Evolutionary conservation across 1,284 basidiomycete species (phyloP).

Genomic region (Heimioporus retisporus): DNA sequence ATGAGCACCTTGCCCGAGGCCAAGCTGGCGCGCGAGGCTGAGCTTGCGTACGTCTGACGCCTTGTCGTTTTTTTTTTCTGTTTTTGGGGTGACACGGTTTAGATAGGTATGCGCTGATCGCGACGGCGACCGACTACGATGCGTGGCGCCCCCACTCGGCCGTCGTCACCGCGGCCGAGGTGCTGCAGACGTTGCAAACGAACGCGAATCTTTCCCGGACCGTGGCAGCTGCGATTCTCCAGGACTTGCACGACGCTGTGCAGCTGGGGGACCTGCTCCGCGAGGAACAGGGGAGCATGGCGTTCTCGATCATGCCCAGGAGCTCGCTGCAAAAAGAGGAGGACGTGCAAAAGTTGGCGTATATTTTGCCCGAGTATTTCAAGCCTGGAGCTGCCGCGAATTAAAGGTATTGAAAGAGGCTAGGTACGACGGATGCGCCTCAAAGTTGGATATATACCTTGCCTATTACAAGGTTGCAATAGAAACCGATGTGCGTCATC

Average conservation of each 20-base stretch:
- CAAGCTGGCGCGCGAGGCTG: conserved; percentile 96
- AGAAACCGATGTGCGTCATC: too few relatives aligned
- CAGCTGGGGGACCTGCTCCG: conserved; percentile 47
- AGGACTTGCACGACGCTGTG: conserved; percentile 77
- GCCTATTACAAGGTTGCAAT: too few relatives aligned
- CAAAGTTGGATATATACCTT: neutral
- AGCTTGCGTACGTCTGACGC: conserved; percentile 73
- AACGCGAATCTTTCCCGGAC: conserved; percentile 89
- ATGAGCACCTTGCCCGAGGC: conserved; percentile 98
- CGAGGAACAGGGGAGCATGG: conserved; percentile 84
- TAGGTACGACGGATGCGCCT: neutral
- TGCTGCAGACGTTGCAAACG: conserved; percentile 87
- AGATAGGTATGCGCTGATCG: conserved; percentile 87
- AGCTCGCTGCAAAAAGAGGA: conserved; percentile 69
- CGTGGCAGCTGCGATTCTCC: conserved; percentile 82
- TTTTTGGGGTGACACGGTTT: conserved; percentile 4
- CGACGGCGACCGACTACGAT: conserved; percentile 94
- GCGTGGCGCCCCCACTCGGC: conserved; percentile 87
- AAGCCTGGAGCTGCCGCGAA: conserved; percentile 1
- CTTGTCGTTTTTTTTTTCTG: neutral
- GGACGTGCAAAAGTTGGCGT: conserved; percentile 81
- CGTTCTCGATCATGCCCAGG: conserved; percentile 87
- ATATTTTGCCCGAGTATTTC: conserved; percentile 83
- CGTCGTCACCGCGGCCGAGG: conserved; percentile 90
- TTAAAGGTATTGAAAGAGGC: neutral